Conservation (phyloP, 2,329 filamentous ascomycete genomes). For the Lachnellula occidentalis region DNA sequence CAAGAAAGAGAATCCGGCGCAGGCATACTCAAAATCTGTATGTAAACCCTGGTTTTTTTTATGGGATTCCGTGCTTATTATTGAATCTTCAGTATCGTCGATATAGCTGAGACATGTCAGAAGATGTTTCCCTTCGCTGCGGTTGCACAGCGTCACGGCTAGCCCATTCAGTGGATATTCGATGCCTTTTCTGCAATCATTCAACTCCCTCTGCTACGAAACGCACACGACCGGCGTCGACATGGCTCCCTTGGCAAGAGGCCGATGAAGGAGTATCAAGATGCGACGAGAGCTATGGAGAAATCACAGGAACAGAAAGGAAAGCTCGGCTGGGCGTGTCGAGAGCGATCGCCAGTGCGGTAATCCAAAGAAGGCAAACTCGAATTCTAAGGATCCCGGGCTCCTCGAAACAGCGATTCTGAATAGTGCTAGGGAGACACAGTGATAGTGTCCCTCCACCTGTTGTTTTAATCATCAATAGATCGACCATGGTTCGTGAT, state of each 20-base stretch:
- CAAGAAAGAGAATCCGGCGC: not conserved
- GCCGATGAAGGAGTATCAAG: slow-evolving; percentile 37
- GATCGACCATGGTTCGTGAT: slow-evolving; percentile 1
- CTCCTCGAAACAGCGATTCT: slow-evolving; percentile 15
- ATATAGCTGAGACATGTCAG: slow-evolving; percentile 45
- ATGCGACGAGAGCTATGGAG: slow-evolving; percentile 37
- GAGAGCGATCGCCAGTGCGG: slow-evolving; percentile 8
- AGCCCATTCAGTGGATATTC: slow-evolving; percentile 39
- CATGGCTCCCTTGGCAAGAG: slow-evolving; percentile 38
- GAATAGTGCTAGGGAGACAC: slow-evolving; percentile 8
- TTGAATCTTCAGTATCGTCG: slow-evolving; percentile 38
- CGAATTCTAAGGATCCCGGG: slow-evolving; percentile 1
- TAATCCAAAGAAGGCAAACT: slow-evolving; percentile 1
- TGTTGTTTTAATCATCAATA: not conserved
- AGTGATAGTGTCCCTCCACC: not conserved
- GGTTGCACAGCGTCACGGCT: slow-evolving; percentile 41
- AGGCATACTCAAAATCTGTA: slow-evolving; percentile 26
- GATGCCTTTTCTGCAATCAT: slow-evolving; percentile 45
- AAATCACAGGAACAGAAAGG: slow-evolving; percentile 25
- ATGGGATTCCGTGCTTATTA: not conserved
- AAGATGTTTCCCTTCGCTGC: slow-evolving; percentile 41
- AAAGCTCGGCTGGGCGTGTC: slow-evolving; percentile 6
- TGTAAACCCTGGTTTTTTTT: not conserved
- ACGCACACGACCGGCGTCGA: slow-evolving; percentile 39
- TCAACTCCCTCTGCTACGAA: slow-evolving; percentile 42